These are phyloP conservation scores for Dentipellis fragilis DNA, from an alignment of 768 basidiomycete species.

Conservation along the genomic window DNA sequence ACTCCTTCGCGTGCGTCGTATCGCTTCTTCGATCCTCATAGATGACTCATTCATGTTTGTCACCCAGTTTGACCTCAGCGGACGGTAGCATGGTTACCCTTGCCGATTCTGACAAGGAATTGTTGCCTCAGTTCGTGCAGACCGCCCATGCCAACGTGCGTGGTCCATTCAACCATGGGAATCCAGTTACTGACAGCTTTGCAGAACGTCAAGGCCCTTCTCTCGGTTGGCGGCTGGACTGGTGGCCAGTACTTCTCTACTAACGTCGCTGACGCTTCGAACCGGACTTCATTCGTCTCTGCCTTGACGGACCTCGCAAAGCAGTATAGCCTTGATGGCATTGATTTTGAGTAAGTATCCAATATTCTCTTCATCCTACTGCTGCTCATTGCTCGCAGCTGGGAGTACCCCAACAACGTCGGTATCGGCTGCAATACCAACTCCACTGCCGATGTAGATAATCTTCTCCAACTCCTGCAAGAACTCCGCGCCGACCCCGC, in stretches of 20 bases:
- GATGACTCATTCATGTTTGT: neutral
- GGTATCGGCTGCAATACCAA: constrained; percentile 67
- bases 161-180: neutral
- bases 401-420: constrained; percentile 50
- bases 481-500: constrained; percentile 49
- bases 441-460: constrained; percentile 56
- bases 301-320: neutral
- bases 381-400: neutral
- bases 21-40: constrained; percentile 44
- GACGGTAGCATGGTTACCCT: constrained; percentile 17
- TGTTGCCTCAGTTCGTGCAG: constrained; percentile 16
- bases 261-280: constrained; percentile 2
- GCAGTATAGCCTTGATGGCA: constrained; percentile 6
- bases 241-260: constrained; percentile 9
- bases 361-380: neutral
- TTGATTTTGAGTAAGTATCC: constrained; percentile 8
- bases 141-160: constrained; percentile 14
- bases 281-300: constrained; percentile 7
- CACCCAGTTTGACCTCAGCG: constrained; percentile 9
- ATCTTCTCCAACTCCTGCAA: constrained; percentile 71
- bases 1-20: constrained; percentile 52
- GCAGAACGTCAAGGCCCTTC: constrained; percentile 6
- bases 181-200: neutral
- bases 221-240: constrained; percentile 10
- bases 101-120: constrained; percentile 14